Evolutionary conservation across 2,329 filamentous ascomycete species (phyloP).

Genomic region (Xylaria sp.): DNA sequence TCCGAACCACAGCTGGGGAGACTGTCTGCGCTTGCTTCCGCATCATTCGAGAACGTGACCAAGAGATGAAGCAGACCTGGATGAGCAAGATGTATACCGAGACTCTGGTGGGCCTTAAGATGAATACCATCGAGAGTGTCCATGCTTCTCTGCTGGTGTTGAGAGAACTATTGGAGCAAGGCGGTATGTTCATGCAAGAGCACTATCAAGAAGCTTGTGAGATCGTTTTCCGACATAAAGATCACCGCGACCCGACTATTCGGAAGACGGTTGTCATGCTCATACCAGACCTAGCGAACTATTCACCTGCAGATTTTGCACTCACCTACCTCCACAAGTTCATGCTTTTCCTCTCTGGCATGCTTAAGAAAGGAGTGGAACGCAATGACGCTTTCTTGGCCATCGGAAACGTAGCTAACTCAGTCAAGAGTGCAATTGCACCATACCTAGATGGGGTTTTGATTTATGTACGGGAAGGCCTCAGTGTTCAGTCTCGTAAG

Average conservation of each 20-base stretch:
- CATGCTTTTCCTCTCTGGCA: slow-evolving; percentile 94
- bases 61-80: slow-evolving; percentile 85
- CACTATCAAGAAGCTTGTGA: slow-evolving; percentile 93
- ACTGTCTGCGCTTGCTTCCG: slow-evolving; percentile 95
- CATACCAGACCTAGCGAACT: slow-evolving; percentile 91
- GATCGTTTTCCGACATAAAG: slow-evolving; percentile 90
- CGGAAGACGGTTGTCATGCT: slow-evolving; percentile 89
- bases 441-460: slow-evolving; percentile 95
- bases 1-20: slow-evolving; percentile 90
- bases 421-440: slow-evolving; percentile 92
- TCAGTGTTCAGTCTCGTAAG: slow-evolving; percentile 80
- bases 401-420: slow-evolving; percentile 95
- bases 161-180: slow-evolving; percentile 91
- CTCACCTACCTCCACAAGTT: slow-evolving; percentile 90
- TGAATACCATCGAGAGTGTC: slow-evolving; percentile 84
- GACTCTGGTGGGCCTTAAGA: slow-evolving; percentile 79
- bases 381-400: slow-evolving; percentile 93
- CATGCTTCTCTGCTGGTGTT: slow-evolving; percentile 95
- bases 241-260: slow-evolving; percentile 88
- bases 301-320: slow-evolving; percentile 90
- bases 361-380: slow-evolving; percentile 95
- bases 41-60: slow-evolving; percentile 93
- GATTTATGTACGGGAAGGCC: slow-evolving; percentile 90
- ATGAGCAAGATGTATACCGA: slow-evolving; percentile 92
- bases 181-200: slow-evolving; percentile 99